Evolutionary conservation across 345 rosid genomes (phyloP).

Genomic region (Cardamine occulta): DNA sequence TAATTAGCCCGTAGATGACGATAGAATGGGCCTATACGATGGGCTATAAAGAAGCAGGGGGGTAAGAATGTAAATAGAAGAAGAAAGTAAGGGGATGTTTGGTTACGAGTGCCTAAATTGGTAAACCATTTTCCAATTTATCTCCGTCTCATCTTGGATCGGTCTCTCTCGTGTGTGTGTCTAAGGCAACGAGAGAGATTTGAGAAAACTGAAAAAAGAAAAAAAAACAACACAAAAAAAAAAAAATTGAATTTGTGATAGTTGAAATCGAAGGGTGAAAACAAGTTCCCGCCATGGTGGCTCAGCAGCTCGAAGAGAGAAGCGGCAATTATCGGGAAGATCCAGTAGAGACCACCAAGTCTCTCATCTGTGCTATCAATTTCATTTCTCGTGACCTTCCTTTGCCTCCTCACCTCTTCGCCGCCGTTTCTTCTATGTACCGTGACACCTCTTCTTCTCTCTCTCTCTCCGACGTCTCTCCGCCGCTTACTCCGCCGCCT

Average conservation of each 20-base stretch:
- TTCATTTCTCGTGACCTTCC: conserved; percentile 92
- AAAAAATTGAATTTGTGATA: conserved; percentile 25
- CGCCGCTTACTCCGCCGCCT: conserved; percentile 41
- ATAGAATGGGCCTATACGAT: background rate
- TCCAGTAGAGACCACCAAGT: conserved; percentile 59
- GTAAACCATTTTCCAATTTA: conserved; percentile 26
- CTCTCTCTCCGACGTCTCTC: conserved; percentile 71
- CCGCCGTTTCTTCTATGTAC: conserved; percentile 74
- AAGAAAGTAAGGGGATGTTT: conserved; percentile 21
- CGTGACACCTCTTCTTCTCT: conserved; percentile 53
- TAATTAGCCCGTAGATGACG: background rate
- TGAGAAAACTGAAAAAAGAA: background rate
- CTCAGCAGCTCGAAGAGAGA: conserved; percentile 58
- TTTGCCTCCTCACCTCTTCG: conserved; percentile 69
- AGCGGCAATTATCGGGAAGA: conserved; percentile 47
- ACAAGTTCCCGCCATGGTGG: conserved; percentile 81
- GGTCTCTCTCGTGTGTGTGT: conserved; percentile 28
- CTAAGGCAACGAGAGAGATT: conserved; percentile 19
- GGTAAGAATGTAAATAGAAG: conserved; percentile 27
- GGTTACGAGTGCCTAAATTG: conserved; percentile 5
- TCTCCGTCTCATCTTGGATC: conserved; percentile 39
- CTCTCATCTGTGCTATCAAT: conserved; percentile 82
- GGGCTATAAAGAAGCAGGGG: conserved; percentile 13
- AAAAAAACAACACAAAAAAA: background rate
- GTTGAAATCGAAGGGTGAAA: conserved; percentile 39